Conservation (phyloP, 805 yeast species). For the Candida ovalis region DNA sequence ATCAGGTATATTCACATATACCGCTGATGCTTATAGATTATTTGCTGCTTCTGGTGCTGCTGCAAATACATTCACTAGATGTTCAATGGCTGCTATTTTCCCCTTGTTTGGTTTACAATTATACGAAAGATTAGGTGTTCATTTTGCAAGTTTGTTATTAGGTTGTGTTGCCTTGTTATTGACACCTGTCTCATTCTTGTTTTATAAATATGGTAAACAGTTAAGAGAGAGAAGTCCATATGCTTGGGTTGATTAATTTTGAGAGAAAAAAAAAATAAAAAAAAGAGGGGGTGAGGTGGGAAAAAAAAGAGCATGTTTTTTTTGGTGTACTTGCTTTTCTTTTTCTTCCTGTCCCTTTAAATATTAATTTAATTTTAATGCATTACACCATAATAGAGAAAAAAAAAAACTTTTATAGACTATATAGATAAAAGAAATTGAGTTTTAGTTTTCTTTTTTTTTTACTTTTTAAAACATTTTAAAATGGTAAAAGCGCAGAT, state of each 20-base stretch:
- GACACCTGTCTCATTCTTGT: slow-evolving; percentile 54
- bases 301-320: no score
- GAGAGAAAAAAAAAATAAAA: neutral
- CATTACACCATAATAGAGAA: no score
- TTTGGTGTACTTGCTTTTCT: no score
- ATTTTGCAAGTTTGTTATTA: slow-evolving; percentile 55
- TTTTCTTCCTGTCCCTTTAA: no score
- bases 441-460: no score
- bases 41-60: slow-evolving; percentile 52
- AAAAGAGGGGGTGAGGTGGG: neutral
- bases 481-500: no score
- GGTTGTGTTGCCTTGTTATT: slow-evolving; percentile 47
- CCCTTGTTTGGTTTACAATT: slow-evolving; percentile 57
- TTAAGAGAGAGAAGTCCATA: slow-evolving; percentile 44
- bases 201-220: slow-evolving; percentile 44
- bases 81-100: slow-evolving; percentile 51
- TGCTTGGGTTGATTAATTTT: slow-evolving; percentile 38
- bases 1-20: slow-evolving; percentile 37
- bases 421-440: no score
- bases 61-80: slow-evolving; percentile 49
- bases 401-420: no score
- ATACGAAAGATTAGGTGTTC: slow-evolving; percentile 50
- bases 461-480: no score
- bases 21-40: slow-evolving; percentile 42
- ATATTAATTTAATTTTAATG: no score